Evolutionary conservation across 176 grass and related monocot species (phyloP).

Genomic region (Oryza meridionalis): DNA sequence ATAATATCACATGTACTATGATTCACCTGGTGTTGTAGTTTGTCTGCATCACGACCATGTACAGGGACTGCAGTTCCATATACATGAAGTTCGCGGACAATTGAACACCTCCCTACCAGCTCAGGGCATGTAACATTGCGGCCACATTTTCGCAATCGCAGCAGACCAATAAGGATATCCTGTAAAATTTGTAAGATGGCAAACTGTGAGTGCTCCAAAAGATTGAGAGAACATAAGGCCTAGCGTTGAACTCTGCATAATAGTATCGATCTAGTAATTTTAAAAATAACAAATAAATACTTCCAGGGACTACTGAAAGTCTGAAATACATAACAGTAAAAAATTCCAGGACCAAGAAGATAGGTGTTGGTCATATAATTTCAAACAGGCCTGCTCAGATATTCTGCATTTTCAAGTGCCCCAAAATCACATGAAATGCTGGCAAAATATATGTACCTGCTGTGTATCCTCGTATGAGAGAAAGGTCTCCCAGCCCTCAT

Average conservation of each 20-base stretch:
- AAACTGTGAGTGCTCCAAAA: conserved; percentile 21
- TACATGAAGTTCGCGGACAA: conserved; percentile 96
- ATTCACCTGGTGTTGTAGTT: conserved; percentile 89
- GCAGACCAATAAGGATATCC: conserved; percentile 91
- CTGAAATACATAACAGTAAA: not conserved
- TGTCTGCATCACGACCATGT: conserved; percentile 83
- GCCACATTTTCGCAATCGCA: conserved; percentile 86
- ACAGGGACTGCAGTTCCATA: conserved; percentile 99
- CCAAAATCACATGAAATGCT: conserved; percentile 10
- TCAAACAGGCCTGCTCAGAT: not conserved
- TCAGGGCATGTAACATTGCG: conserved; percentile 88
- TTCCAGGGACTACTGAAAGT: not conserved
- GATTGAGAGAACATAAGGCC: not conserved
- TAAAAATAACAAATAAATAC: not conserved
- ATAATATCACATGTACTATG: not conserved
- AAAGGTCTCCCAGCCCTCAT: conserved; percentile 99
- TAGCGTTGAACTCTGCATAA: not conserved
- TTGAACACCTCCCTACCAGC: conserved; percentile 87
- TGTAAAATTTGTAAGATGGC: conserved; percentile 47
- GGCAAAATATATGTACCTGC: conserved; percentile 56
- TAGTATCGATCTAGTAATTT: not conserved
- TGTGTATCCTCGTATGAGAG: conserved; percentile 97
- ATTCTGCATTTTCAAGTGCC: not conserved
- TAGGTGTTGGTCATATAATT: not conserved
- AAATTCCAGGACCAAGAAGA: not conserved